Percentiles rank a stretch among this genome's conserved stretches.
Conservation (phyloP, 164 flowering plant genomes). For the Nymphaea thermarum region DNA sequence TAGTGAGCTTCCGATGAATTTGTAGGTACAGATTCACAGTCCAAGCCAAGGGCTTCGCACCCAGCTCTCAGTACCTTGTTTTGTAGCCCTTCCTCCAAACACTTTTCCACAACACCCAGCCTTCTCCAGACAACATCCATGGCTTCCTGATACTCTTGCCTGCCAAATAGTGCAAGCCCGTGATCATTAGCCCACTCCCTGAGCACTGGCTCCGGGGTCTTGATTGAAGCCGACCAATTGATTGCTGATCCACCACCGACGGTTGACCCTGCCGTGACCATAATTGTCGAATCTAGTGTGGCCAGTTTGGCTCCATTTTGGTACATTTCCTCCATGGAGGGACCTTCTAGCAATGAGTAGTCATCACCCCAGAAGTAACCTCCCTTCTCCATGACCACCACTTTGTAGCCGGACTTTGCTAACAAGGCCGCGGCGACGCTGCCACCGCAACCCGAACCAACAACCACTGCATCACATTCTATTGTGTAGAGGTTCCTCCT, state of each 20-base stretch:
- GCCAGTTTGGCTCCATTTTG: constrained; percentile 42
- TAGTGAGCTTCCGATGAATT: constrained; percentile 50
- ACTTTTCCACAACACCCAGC: constrained; percentile 44
- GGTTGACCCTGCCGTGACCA: constrained; percentile 51
- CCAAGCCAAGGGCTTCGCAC: constrained; percentile 48
- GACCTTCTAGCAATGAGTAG: constrained; percentile 55
- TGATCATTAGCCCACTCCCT: constrained; percentile 42
- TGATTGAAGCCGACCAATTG: constrained; percentile 72
- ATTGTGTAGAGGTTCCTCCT: constrained; percentile 18
- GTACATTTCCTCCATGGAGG: constrained; percentile 37
- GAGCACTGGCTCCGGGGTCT: constrained; percentile 37
- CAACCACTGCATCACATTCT: constrained; percentile 51
- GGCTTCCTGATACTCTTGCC: constrained; percentile 31
- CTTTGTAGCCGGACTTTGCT: constrained; percentile 44
- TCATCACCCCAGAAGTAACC: constrained; percentile 36
- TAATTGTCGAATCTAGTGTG: constrained; percentile 17
- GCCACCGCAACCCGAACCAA: constrained; percentile 69
- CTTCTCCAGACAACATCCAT: constrained; percentile 56
- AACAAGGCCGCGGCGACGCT: constrained; percentile 68
- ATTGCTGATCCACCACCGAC: constrained; percentile 74
- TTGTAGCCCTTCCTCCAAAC: constrained; percentile 49
- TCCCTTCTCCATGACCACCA: constrained; percentile 61
- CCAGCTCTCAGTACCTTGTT: constrained; percentile 55
- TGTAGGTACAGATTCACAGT: constrained; percentile 39
- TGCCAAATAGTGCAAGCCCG: constrained; percentile 27